These are phyloP conservation scores for Blakeslea trispora DNA, from an alignment of 371 early-diverging fungal genomes.

Conservation along the genomic window DNA sequence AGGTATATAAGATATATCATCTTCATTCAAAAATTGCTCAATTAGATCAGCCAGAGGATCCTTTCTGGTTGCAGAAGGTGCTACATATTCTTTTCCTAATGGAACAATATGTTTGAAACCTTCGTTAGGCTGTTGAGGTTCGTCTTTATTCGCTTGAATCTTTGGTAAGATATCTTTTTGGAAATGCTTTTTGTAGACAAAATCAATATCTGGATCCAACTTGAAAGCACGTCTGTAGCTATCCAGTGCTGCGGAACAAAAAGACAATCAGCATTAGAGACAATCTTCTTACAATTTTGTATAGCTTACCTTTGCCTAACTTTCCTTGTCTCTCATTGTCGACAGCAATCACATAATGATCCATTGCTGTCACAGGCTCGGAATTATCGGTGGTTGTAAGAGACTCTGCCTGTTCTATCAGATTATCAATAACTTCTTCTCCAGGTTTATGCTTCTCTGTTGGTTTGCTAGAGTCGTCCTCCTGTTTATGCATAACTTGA, in stretches of 20 bases:
- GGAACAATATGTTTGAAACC: slow-evolving; percentile 44
- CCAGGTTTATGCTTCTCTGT: not conserved
- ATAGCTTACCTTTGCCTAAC: slow-evolving; percentile 45
- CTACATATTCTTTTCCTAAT: slow-evolving; percentile 38
- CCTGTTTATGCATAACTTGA: not conserved
- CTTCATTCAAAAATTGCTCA: slow-evolving; percentile 23
- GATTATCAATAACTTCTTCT: slow-evolving; percentile 4
- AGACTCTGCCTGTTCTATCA: slow-evolving; percentile 15
- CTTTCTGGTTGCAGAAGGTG: slow-evolving; percentile 25
- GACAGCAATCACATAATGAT: slow-evolving; percentile 50
- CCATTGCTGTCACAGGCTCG: slow-evolving; percentile 37
- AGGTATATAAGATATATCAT: slow-evolving; percentile 31
- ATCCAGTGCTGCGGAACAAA: slow-evolving; percentile 40
- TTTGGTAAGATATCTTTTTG: slow-evolving; percentile 30
- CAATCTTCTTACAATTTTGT: not conserved
- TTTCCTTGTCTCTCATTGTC: slow-evolving; percentile 54
- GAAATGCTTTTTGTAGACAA: slow-evolving; percentile 43
- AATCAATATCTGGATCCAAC: slow-evolving; percentile 50
- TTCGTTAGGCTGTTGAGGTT: slow-evolving; percentile 6
- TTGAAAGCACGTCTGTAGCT: slow-evolving; percentile 57
- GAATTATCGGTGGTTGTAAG: slow-evolving; percentile 4
- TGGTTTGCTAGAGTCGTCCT: no score
- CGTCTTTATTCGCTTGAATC: slow-evolving; percentile 10
- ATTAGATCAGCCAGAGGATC: slow-evolving; percentile 39
- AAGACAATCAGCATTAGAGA: not conserved